Evolutionary conservation across 257 asterid genomes (phyloP).

Genomic region (Buddleja alternifolia): DNA sequence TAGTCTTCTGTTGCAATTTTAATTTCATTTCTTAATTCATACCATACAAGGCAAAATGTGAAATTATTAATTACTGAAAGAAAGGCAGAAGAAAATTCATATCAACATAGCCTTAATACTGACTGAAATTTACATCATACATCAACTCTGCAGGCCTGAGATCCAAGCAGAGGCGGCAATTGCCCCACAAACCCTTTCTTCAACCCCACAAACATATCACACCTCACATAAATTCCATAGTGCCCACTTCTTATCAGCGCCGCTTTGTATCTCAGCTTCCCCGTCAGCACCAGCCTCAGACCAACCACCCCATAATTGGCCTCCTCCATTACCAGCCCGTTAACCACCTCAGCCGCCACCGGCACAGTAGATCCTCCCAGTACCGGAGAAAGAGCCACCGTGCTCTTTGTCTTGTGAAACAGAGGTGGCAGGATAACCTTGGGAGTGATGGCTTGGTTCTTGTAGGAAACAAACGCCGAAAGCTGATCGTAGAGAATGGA

Average conservation of each 20-base stretch:
- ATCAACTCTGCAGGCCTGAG: slow-evolving; percentile 49
- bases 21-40: no score
- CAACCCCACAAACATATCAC: slow-evolving; percentile 57
- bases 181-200: slow-evolving; percentile 54
- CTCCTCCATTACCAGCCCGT: slow-evolving; percentile 51
- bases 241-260: slow-evolving; percentile 40
- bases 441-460: slow-evolving; percentile 54
- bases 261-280: slow-evolving; percentile 53
- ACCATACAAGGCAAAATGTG: no score
- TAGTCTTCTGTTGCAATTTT: no score
- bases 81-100: no score
- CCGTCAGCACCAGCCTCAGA: slow-evolving; percentile 51
- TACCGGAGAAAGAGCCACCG: slow-evolving; percentile 66
- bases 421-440: slow-evolving; percentile 56
- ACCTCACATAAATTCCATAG: slow-evolving; percentile 44
- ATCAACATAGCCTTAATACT: no score
- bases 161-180: slow-evolving; percentile 56
- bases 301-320: slow-evolving; percentile 56
- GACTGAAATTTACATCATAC: slow-evolving; percentile 22
- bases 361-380: slow-evolving; percentile 56
- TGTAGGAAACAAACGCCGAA: slow-evolving; percentile 56
- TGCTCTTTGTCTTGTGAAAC: slow-evolving; percentile 51
- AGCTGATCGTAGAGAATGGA: slow-evolving; percentile 52
- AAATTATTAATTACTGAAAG: background rate
- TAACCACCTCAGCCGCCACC: slow-evolving; percentile 48